Conservation (phyloP, 495 filamentous ascomycete genomes). For the Penicillium canariense region DNA sequence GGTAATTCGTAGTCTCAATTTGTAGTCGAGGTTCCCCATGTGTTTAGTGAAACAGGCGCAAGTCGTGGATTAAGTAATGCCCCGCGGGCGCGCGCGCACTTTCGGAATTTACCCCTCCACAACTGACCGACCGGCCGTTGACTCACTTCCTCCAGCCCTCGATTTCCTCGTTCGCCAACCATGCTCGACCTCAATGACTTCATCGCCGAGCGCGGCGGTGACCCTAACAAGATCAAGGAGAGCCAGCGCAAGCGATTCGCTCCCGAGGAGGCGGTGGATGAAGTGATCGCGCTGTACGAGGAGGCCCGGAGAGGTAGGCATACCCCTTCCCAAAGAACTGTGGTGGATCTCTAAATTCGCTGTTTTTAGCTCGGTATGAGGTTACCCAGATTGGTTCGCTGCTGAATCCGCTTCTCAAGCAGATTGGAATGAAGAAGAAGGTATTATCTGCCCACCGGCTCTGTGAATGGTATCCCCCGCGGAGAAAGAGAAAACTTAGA, state of each 20-base stretch:
- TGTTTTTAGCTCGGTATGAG: slow-evolving; percentile 66
- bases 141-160: slow-evolving; percentile 9
- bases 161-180: slow-evolving; percentile 12
- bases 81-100: slow-evolving; percentile 15
- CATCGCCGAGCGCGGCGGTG: slow-evolving; percentile 81
- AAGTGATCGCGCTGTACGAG: slow-evolving; percentile 83
- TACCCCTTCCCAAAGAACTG: neutral
- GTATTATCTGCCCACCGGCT: slow-evolving; percentile 32
- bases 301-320: slow-evolving; percentile 73
- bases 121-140: slow-evolving; percentile 15
- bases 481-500: neutral
- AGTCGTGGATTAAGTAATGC: slow-evolving; percentile 23
- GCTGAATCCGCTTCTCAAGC: slow-evolving; percentile 85
- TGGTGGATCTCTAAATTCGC: slow-evolving; percentile 2
- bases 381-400: slow-evolving; percentile 74
- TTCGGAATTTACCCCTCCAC: slow-evolving; percentile 31
- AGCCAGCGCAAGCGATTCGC: slow-evolving; percentile 80
- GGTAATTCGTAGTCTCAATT: too few relatives aligned
- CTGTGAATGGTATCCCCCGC: neutral
- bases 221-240: slow-evolving; percentile 85
- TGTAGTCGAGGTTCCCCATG: too few relatives aligned
- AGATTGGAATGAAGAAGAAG: slow-evolving; percentile 93
- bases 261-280: slow-evolving; percentile 78
- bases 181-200: slow-evolving; percentile 84
- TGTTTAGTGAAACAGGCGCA: neutral